These are phyloP conservation scores for Microcos paniculata DNA, from an alignment of 345 rosid species.

Conservation along the genomic window DNA sequence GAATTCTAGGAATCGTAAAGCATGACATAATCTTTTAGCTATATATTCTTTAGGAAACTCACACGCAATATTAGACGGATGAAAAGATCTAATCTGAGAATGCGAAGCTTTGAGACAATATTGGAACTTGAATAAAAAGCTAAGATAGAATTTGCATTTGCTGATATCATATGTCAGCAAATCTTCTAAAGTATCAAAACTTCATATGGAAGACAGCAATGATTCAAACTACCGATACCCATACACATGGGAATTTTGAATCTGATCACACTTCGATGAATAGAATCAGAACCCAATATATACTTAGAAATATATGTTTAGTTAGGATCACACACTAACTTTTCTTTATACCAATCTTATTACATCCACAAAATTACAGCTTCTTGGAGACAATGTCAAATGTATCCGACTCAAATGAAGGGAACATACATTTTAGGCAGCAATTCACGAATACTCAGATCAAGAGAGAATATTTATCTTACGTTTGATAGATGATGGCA, in stretches of 20 bases:
- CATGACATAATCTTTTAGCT: too few species aligned
- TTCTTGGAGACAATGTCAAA: neutral
- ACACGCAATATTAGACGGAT: too few species aligned
- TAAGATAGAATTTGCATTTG: neutral
- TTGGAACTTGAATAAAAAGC: neutral
- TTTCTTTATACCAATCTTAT: neutral
- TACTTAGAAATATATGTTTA: neutral
- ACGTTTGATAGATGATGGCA: neutral
- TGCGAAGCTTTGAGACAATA: neutral
- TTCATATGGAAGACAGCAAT: neutral
- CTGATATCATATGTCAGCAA: too few species aligned
- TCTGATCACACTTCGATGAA: neutral
- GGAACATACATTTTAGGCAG: neutral
- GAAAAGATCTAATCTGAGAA: neutral
- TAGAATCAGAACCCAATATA: conserved; percentile 13
- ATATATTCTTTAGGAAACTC: too few species aligned
- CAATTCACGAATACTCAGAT: neutral
- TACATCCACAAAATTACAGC: neutral
- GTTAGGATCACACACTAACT: neutral
- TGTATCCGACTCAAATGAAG: neutral
- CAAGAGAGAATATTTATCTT: neutral
- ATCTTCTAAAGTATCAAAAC: neutral
- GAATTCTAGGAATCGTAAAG: too few species aligned
- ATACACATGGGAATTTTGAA: neutral
- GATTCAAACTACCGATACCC: neutral